Evolutionary conservation across 345 rosid species (phyloP), one percentile per base, ranked within the genome.

Genomic region (Salix brachista): DNA sequence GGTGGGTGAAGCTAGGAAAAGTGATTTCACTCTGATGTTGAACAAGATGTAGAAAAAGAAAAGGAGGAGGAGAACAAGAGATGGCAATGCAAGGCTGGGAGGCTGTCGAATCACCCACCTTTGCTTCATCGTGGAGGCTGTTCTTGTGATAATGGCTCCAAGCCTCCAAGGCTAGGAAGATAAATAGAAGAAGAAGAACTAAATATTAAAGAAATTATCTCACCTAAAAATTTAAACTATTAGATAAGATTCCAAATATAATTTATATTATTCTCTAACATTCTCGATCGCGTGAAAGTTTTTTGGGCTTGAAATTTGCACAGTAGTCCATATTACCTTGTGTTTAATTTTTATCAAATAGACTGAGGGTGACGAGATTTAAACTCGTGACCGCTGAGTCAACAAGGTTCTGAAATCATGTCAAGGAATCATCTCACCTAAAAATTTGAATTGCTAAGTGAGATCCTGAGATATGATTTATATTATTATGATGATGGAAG

Each of bases 11-110:
- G 77, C 34, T 2, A 14, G 62, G 21, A 60, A 17, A 5, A 69
- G 67, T 12, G 78, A 71, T 70, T 70, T 79, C 25, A 79, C n/a
- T 6, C 39, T 52, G 14, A 76, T 68, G 50, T 75, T 68, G 26
- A 81, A 52, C 46, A 79, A 41, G 58, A 75, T n/a, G 67, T 65
- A 73, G 78, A 78, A 30, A 61, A 77, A 34, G 64, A 81, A 60
- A 30, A 83, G n/a, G 67, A 80, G 32, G 69, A 70, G 16, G 41
- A 75, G 16, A 18, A 75, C 2, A 39, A 77, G 42, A 6, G 72
- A 65, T 37, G 81, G 66, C 26, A 75, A 32, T 42, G 81, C 70
- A 39, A 74, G 37, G 2, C 36, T 34, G 6, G 36, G 36, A 34
- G 36, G 36, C 5, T 34, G 36, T 34, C 78, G 74, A 32, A 81